Evolutionary conservation across 2,329 filamentous ascomycete genomes (phyloP), one percentile per base, ranked within the genome.

Genomic region (Blastomyces silverae): DNA sequence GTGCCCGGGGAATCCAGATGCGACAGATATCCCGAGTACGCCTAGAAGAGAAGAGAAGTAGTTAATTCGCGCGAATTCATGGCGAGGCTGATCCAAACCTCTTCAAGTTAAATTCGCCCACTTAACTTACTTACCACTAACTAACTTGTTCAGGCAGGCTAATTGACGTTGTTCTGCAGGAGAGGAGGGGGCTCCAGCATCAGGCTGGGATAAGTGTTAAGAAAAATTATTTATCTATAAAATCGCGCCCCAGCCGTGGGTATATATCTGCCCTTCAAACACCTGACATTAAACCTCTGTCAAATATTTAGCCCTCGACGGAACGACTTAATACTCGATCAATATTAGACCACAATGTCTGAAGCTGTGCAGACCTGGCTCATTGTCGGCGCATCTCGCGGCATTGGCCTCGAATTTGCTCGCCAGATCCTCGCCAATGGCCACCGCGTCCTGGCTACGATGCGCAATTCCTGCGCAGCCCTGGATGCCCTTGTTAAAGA

Each of bases 351-450:
- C 17, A 46, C 44, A 17, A 46, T 46, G 46, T 22, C 44, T 48
- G 20, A 50, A 22, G 20, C 46, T 10, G n/a, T n/a, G n/a, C 46
- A 50, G n/a, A 50, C 46, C 10, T 22, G 46, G 46, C 20, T 50
- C 20, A 50, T 50, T 22, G 46, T 50, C 20, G 46, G 46, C 10
- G 46, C n/a, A 50, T 50, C 46, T 50, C 46, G 46, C n/a, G 46
- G n/a, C 7, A 50, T 50, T 50, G 46, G n/a, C 46, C 46, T 50
- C 46, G 46, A 50, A 50, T 50, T 50, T n/a, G 46, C 11, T 7
- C 46, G 20, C n/a, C 46, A 50, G 46, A 50, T 50, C 46, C 46
- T 50, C 46, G n/a, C 46, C 20, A 50, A 50, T n/a, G 46, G 46
- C 17, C 46, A 50, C n/a, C 46, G 46, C n/a, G n/a, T 50, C 7